Evolutionary conservation across 805 yeast genomes (phyloP), one percentile per base, ranked within the genome.

Genomic region (Yarrowia keelungensis): DNA sequence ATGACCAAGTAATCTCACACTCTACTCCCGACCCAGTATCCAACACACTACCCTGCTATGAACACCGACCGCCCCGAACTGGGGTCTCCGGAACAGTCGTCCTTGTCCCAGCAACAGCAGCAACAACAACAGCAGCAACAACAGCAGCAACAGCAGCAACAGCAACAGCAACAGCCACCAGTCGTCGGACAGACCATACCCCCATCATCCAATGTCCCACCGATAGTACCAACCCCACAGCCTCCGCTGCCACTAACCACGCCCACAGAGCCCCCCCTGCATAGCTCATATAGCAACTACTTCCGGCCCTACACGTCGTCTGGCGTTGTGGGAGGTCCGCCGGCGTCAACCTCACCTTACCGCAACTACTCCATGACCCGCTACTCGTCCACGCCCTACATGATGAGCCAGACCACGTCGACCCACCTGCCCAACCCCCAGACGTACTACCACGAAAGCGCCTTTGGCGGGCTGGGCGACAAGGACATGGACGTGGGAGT

Each of bases 61-160:
- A 59, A 59, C 41, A 12, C 65, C 39, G 65, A 59, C 50, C 50
- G 51, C 50, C 51, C 65, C 51, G 65, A 59, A 45, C 65, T 59
- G 51, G 65, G 51, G 51, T 39, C 65, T 43, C 65, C 65, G 51
- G 65, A 59, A 42, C 64, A 41, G 26, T 56, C 64, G 47, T 56
- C 64, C 38, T 43, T 56, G 49, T 42, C 64, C 49, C 64, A 56
- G 64, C 64, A 59, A 54, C 71, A 50, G 39, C 71, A 59, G 38
- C 71, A 58, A 8, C 61, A 56, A 12, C 69, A 45, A 39, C 69
- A 69, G 26, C 69, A 53, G 54, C 65, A 69, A 11, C 69, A n/a
- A n/a, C n/a, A n/a, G n/a, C n/a, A 54, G 26, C 54, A 61, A 14
- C 67, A 36, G 10, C 38, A 36, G 2, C 38, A 8, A 8, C 53